Conservation (phyloP, 2,329 filamentous ascomycete genomes). For the Claviceps sp. region DNA sequence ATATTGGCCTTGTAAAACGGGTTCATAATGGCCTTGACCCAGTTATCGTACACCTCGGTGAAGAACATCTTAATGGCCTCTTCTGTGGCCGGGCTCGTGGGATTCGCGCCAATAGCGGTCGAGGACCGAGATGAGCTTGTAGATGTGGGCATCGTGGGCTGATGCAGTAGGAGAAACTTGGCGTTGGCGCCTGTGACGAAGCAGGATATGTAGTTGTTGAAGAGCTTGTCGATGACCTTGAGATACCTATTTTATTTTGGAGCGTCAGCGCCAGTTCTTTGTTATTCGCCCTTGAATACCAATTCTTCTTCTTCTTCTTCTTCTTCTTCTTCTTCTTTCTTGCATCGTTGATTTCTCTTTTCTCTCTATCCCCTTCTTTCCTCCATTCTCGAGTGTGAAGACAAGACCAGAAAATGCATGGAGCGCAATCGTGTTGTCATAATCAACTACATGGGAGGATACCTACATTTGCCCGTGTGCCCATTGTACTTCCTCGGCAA, state of each 20-base stretch:
- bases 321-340: too few relatives aligned
- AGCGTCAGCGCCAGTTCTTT: background rate
- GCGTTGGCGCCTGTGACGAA: slow-evolving; percentile 88
- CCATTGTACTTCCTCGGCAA: slow-evolving; percentile 96
- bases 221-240: slow-evolving; percentile 93
- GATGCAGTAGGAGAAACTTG: slow-evolving; percentile 88
- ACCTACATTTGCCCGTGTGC: slow-evolving; percentile 64
- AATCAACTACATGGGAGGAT: too few relatives aligned
- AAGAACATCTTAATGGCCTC: slow-evolving; percentile 95
- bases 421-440: too few relatives aligned
- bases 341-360: too few relatives aligned
- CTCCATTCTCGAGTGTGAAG: too few relatives aligned
- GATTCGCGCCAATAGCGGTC: slow-evolving; percentile 69
- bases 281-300: too few relatives aligned
- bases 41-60: slow-evolving; percentile 87
- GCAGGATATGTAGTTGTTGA: slow-evolving; percentile 87
- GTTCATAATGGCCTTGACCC: slow-evolving; percentile 94
- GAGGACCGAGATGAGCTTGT: slow-evolving; percentile 39
- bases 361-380: too few relatives aligned
- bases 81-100: slow-evolving; percentile 79
- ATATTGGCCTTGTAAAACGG: slow-evolving; percentile 84
- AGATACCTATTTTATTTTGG: slow-evolving; percentile 58
- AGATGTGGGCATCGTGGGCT: slow-evolving; percentile 42
- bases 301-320: too few relatives aligned
- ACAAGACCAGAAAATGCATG: too few relatives aligned